These are phyloP conservation scores for Sporothrix euskadiensis DNA, from an alignment of 2,329 filamentous ascomycete genomes.

Conservation along the genomic window DNA sequence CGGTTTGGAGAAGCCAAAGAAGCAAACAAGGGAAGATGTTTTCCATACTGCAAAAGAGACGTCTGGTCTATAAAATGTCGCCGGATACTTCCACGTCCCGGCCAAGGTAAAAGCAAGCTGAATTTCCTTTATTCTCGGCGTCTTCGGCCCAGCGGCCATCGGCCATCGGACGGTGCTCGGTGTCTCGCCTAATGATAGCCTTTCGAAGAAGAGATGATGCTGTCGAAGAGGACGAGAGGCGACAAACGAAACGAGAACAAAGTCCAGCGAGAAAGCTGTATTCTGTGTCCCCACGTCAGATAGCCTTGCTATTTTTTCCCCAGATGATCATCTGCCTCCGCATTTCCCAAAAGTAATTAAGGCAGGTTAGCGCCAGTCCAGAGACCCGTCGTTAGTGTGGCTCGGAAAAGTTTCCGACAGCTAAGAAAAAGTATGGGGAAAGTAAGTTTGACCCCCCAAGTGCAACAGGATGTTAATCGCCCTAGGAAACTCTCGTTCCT, in stretches of 20 bases:
- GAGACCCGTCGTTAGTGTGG: not conserved
- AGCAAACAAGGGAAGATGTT: not conserved
- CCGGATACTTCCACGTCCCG: not conserved
- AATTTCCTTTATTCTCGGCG: not conserved
- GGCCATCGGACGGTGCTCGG: not conserved
- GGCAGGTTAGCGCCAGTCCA: not conserved
- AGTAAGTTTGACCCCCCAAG: not conserved
- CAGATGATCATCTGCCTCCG: not conserved
- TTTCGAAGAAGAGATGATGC: not conserved
- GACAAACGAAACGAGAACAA: not conserved
- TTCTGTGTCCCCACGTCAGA: not conserved
- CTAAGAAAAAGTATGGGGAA: constrained; percentile 1
- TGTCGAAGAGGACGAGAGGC: not conserved
- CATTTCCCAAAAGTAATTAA: not conserved
- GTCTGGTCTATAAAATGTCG: not conserved
- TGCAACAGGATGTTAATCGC: not conserved
- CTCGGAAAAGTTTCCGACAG: constrained; percentile 1
- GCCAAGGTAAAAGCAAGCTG: not conserved
- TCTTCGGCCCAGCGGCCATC: not conserved
- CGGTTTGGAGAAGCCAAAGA: not conserved
- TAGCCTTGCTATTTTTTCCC: not conserved
- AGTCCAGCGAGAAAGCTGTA: not conserved
- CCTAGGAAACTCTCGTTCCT: constrained; percentile 4
- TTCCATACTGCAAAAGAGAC: not conserved
- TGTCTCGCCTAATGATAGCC: not conserved